These are phyloP conservation scores for Penicillium frequentans DNA, from an alignment of 2,329 filamentous ascomycete genomes.

Conservation along the genomic window DNA sequence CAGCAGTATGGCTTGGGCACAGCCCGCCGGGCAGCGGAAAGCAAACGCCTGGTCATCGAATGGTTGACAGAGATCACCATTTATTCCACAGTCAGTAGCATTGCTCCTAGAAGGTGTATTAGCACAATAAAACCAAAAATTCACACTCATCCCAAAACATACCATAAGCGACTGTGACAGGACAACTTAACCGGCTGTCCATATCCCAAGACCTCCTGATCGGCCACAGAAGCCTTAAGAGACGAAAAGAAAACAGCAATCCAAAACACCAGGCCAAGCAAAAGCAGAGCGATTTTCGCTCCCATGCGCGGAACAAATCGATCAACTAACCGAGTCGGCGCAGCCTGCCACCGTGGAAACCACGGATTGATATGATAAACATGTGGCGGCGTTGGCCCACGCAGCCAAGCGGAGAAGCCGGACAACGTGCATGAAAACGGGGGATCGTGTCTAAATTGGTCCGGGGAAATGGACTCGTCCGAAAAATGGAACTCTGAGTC, in stretches of 20 bases:
- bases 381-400: slow-evolving; percentile 32
- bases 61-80: slow-evolving; percentile 58
- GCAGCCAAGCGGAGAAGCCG: slow-evolving; percentile 27
- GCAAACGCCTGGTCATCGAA: slow-evolving; percentile 56
- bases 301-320: slow-evolving; percentile 25
- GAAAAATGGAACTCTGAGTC: slow-evolving; percentile 8
- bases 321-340: slow-evolving; percentile 33
- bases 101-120: slow-evolving; percentile 24
- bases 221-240: slow-evolving; percentile 31
- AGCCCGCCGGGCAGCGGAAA: slow-evolving; percentile 61
- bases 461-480: not conserved
- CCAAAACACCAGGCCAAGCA: slow-evolving; percentile 31
- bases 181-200: slow-evolving; percentile 36
- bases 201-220: slow-evolving; percentile 33
- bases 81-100: slow-evolving; percentile 52
- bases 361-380: slow-evolving; percentile 36
- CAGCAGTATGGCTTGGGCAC: slow-evolving; percentile 51
- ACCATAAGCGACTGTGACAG: slow-evolving; percentile 39
- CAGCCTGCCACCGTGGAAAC: slow-evolving; percentile 34
- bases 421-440: slow-evolving; percentile 19
- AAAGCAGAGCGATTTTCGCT: slow-evolving; percentile 27
- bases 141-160: slow-evolving; percentile 19
- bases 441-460: not conserved
- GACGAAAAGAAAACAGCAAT: slow-evolving; percentile 33
- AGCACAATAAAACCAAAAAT: not conserved